A percentile compares a stretch with the other conserved stretches of the same genome.
These are phyloP conservation scores for Alternaria consortialis DNA, from an alignment of 2,329 filamentous ascomycete genomes.

Conservation along the genomic window DNA sequence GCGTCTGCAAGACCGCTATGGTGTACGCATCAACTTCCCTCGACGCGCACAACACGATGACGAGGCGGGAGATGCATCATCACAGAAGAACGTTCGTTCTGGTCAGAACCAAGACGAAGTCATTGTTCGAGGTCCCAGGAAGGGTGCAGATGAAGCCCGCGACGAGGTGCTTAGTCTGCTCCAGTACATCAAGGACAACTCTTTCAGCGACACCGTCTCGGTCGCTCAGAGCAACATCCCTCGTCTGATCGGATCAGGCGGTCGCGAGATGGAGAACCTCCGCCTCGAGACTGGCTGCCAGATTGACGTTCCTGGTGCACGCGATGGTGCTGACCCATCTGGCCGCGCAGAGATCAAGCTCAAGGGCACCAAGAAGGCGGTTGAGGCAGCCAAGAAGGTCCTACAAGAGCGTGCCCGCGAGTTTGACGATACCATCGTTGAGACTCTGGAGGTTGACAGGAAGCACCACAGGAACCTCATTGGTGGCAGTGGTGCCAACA, in stretches of 20 bases:
- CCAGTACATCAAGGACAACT: constrained; percentile 90
- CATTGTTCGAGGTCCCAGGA: constrained; percentile 87
- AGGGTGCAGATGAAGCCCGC: constrained; percentile 88
- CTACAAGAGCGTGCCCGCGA: constrained; percentile 85
- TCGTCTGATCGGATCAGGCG: constrained; percentile 91
- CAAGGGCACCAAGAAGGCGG: constrained; percentile 90
- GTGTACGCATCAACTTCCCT: constrained; percentile 95
- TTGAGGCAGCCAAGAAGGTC: constrained; percentile 89
- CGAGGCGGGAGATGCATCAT: constrained; percentile 73
- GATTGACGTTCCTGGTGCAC: constrained; percentile 87
- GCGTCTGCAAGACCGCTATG: constrained; percentile 89
- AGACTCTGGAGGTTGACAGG: constrained; percentile 89
- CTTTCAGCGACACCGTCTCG: constrained; percentile 77
- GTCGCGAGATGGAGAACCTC: constrained; percentile 88
- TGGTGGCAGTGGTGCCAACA: constrained; percentile 82
- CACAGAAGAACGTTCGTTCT: constrained; percentile 64
- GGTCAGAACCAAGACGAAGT: constrained; percentile 89
- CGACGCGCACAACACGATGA: constrained; percentile 72
- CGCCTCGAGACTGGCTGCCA: constrained; percentile 84
- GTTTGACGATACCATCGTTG: constrained; percentile 88
- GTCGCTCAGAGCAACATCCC: constrained; percentile 92
- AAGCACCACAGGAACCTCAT: constrained; percentile 93
- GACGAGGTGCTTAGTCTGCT: constrained; percentile 89
- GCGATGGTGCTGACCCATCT: constrained; percentile 71
- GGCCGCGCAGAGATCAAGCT: constrained; percentile 85